phyloP scores from a whole-genome alignment of 345 rosid species.

The Heritiera littoralis region DNA sequence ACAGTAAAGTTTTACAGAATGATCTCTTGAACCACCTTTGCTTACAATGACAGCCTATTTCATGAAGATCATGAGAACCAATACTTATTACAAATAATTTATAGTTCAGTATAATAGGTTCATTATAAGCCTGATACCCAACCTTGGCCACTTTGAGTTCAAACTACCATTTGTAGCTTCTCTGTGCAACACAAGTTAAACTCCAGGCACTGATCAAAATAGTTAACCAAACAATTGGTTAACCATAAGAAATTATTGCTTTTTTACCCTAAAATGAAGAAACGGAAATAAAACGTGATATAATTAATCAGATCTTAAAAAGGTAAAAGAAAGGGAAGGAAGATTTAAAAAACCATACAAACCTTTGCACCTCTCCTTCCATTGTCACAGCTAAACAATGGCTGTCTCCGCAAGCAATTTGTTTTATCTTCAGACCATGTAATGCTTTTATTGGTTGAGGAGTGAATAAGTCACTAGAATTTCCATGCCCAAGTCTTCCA shows the following conservation, averaged over 20 bases:
- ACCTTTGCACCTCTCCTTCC: slow-evolving; percentile 95
- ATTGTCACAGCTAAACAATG: slow-evolving; percentile 93
- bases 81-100: neutral
- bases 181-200: neutral
- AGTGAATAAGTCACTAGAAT: slow-evolving; percentile 88
- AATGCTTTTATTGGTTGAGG: slow-evolving; percentile 87
- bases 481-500: slow-evolving; percentile 98
- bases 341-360: slow-evolving; percentile 14
- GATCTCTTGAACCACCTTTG: neutral
- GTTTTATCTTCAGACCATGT: slow-evolving; percentile 73
- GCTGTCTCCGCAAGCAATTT: slow-evolving; percentile 99
- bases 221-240: neutral
- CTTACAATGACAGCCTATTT: neutral
- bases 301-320: neutral
- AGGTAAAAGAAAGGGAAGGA: neutral
- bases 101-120: too few species aligned
- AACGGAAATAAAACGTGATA: neutral
- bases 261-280: neutral
- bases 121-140: neutral
- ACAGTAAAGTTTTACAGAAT: neutral
- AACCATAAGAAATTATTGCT: neutral
- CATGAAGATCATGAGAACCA: neutral
- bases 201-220: neutral
- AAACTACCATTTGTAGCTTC: neutral
- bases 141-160: neutral